Conservation (phyloP, 2,329 filamentous ascomycete genomes). For the Phialophora tarda region DNA sequence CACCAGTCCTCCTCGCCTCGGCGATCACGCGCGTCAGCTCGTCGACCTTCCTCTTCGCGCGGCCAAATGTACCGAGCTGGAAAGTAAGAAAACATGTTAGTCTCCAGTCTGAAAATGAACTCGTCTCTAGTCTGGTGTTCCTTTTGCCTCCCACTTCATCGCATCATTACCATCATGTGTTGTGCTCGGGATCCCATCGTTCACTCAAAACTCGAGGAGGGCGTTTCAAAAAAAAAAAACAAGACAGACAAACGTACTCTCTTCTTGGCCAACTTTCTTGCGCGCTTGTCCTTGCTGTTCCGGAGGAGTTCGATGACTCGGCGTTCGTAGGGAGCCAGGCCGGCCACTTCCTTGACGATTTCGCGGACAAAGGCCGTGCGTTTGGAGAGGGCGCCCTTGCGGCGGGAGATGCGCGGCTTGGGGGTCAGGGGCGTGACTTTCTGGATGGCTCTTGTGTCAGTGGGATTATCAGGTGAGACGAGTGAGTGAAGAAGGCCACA, state of each 20-base stretch:
- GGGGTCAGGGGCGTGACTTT: slow-evolving; percentile 80
- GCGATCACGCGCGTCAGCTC: slow-evolving; percentile 98
- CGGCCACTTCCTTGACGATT: slow-evolving; percentile 97
- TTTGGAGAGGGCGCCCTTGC: slow-evolving; percentile 97
- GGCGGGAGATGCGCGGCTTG: slow-evolving; percentile 79
- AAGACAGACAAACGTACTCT: slow-evolving; percentile 48
- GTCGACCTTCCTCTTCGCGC: slow-evolving; percentile 99
- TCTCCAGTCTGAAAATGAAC: slow-evolving; percentile 27
- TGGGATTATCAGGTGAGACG: not conserved
- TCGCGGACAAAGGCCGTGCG: slow-evolving; percentile 95
- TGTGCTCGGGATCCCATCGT: not conserved
- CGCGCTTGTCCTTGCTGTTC: slow-evolving; percentile 81
- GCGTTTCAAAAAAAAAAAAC: not conserved
- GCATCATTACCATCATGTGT: no score
- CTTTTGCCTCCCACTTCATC: not conserved
- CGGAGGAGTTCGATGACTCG: slow-evolving; percentile 98
- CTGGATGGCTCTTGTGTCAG: slow-evolving; percentile 54
- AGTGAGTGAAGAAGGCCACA: not conserved
- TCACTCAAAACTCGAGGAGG: not conserved
- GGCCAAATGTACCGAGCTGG: slow-evolving; percentile 96
- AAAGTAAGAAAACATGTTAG: slow-evolving; percentile 25
- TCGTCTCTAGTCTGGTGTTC: not conserved
- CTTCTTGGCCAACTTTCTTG: slow-evolving; percentile 42
- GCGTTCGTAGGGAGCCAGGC: slow-evolving; percentile 94
- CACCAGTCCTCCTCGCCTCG: slow-evolving; percentile 80